Base-by-base conservation (phyloP, 805 yeast genomes). In the Teunomyces cretensis region DNA sequence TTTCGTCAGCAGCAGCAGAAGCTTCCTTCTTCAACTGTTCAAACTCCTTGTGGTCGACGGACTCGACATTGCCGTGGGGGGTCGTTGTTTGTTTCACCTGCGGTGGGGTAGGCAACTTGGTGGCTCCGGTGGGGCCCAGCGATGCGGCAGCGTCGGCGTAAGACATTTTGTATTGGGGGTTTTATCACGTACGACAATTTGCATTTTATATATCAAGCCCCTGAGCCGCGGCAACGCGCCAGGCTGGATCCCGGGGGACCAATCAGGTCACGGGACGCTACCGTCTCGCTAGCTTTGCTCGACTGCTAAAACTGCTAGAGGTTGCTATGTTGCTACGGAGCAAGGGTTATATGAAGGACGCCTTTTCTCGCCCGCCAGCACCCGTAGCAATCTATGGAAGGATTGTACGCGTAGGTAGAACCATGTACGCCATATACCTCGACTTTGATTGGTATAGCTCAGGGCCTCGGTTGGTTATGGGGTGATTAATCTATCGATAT, bases 71-170 rank as follows among this genome's bases (percentile, higher is more conserved):
- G 5, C 64, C 65, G 19, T 43, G 44, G 9, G 65, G 61, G n/a
- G 56, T 49, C 24, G 56, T 42, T 9, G 57, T 51, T n/a, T 45
- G 33, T 42, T 57, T 49, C 30, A 60, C 56, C 42, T 52, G 47
- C 9, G 61, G 52, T 4, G 67, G 65, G 43, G 57, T 56, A 14
- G 72, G 70, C 43, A 67, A 46, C 42, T 62, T 60, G 41, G 55
- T 59, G 45, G 63, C 63, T 5, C 65, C 66, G 37, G 57, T 55
- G 31, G 72, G 72, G 12, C 70, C 72, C 9, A 72, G 57, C 28
- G 71, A 56, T 39, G 68, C 69, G 44, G 74, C 75, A 41, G 70
- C 75, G 39, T 70, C 71, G 35, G 75, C 73, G 67, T 68, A 69
- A 24, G 53, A 45, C 51, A 50, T 50, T 9, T 4, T 44, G 35